Percentiles rank a stretch among this genome's conserved stretches.
These are phyloP conservation scores for Skeletonema tropicum DNA, from an alignment of 108 stramenopile species.

Conservation along the genomic window DNA sequence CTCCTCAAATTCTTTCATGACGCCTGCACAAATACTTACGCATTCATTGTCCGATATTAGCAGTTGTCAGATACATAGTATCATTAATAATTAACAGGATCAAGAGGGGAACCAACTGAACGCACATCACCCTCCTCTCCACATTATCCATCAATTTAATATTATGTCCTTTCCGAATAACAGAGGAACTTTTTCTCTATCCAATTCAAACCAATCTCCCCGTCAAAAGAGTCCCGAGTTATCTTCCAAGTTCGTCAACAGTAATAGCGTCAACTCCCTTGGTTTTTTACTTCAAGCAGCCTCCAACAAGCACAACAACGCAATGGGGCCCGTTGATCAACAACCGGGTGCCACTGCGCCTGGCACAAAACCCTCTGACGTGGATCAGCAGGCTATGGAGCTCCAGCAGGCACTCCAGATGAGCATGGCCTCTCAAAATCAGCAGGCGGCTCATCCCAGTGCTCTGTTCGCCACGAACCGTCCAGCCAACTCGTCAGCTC, in stretches of 20 bases:
- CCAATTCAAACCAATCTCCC: not conserved
- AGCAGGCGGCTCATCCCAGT: not conserved
- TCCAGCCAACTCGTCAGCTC: not conserved
- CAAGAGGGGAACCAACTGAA: no score
- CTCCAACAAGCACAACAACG: not conserved
- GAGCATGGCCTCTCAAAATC: constrained; percentile 4
- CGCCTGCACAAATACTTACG: no score
- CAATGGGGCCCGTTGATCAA: not conserved
- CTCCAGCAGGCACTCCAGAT: constrained; percentile 1
- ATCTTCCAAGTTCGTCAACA: constrained; percentile 2
- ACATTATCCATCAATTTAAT: not conserved
- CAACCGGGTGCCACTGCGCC: not conserved
- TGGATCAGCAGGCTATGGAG: constrained; percentile 2
- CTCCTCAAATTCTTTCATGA: no score
- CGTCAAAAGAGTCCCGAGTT: not conserved
- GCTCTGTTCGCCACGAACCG: constrained; percentile 5
- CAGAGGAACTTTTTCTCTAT: not conserved
- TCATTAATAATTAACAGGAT: no score
- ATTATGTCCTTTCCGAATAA: not conserved
- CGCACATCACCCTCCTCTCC: no score
- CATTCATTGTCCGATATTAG: no score
- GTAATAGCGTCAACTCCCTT: not conserved
- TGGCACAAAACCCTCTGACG: not conserved
- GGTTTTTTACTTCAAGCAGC: not conserved
- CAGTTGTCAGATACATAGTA: no score